Evolutionary conservation across 352 stramenopile genomes (phyloP).

Genomic region (Phytophthora pinifolia): DNA sequence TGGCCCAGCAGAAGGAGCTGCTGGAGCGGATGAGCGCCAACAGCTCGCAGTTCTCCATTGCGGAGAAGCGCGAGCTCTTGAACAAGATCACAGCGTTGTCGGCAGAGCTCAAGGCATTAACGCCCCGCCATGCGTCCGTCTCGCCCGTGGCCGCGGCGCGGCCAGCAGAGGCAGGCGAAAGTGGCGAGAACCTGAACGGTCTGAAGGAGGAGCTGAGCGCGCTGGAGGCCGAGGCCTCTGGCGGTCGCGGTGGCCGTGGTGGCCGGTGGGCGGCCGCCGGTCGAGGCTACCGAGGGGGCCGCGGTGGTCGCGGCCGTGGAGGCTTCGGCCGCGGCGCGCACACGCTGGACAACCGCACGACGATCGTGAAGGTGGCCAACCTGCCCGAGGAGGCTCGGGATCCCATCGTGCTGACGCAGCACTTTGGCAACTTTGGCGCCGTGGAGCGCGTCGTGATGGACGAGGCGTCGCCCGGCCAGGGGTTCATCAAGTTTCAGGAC

Average conservation of each 20-base stretch:
- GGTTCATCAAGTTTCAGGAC: conserved; percentile 87
- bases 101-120: conserved; percentile 64
- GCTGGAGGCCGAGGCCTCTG: conserved; percentile 57
- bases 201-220: conserved; percentile 70
- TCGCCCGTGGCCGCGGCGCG: conserved; percentile 21
- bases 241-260: conserved; percentile 34
- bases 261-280: conserved; percentile 37
- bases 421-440: conserved; percentile 85
- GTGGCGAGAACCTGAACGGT: conserved; percentile 41
- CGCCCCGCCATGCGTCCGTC: conserved; percentile 30
- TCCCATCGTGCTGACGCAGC: conserved; percentile 75
- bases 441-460: conserved; percentile 79
- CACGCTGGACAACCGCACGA: conserved; percentile 84
- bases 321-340: conserved; percentile 53
- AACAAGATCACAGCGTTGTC: conserved; percentile 85
- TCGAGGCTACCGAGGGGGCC: conserved; percentile 51
- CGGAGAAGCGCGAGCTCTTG: conserved; percentile 75
- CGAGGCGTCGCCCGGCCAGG: conserved; percentile 34
- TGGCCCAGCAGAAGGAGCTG: conserved; percentile 81
- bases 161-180: too few relatives aligned
- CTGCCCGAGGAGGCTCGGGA: conserved; percentile 76
- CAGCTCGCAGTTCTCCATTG: conserved; percentile 60
- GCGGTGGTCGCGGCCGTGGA: conserved; percentile 48
- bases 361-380: conserved; percentile 78
- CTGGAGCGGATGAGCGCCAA: conserved; percentile 83